Conservation (phyloP, 2,329 filamentous ascomycete species). For the Arthrobotrys sinensis region DNA sequence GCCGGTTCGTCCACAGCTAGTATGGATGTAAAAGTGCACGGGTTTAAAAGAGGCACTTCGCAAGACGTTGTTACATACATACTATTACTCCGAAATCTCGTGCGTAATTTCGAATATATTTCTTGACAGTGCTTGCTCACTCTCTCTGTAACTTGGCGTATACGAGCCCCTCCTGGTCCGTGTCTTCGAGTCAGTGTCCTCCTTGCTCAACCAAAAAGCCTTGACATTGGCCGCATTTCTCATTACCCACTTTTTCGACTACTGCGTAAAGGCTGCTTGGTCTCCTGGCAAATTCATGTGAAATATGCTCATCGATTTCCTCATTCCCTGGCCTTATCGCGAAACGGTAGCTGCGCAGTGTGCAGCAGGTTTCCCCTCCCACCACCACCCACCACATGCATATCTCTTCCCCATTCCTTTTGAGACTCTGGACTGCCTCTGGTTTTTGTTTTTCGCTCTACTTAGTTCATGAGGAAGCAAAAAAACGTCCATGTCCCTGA, state of each 20-base stretch:
- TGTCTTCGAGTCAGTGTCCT: conserved; percentile 40
- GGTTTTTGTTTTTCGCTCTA: conserved; percentile 16
- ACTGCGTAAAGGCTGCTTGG: neutral
- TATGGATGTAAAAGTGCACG: conserved; percentile 13
- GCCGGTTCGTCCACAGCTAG: conserved; percentile 9
- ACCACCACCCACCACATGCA: conserved; percentile 11
- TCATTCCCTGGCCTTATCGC: conserved; percentile 59
- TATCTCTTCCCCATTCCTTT: conserved; percentile 30
- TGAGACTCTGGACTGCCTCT: conserved; percentile 1
- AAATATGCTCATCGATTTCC: conserved; percentile 56
- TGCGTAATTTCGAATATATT: conserved; percentile 47
- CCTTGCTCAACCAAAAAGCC: conserved; percentile 14
- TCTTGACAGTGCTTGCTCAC: conserved; percentile 9
- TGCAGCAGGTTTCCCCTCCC: conserved; percentile 30
- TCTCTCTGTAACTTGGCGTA: conserved; percentile 22
- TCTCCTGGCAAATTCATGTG: conserved; percentile 48
- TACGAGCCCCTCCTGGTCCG: conserved; percentile 16
- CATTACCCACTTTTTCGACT: conserved; percentile 46
- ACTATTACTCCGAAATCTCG: conserved; percentile 41
- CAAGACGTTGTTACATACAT: neutral
- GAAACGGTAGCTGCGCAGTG: conserved; percentile 43
- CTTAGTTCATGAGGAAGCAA: conserved; percentile 7
- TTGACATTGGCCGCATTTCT: conserved; percentile 48
- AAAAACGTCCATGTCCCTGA: conserved; percentile 57
- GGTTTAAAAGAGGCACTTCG: conserved; percentile 1